Evolutionary conservation across 2,329 filamentous ascomycete species (phyloP), one percentile per base, ranked within the genome.

Genomic region (Colletotrichum filicis): DNA sequence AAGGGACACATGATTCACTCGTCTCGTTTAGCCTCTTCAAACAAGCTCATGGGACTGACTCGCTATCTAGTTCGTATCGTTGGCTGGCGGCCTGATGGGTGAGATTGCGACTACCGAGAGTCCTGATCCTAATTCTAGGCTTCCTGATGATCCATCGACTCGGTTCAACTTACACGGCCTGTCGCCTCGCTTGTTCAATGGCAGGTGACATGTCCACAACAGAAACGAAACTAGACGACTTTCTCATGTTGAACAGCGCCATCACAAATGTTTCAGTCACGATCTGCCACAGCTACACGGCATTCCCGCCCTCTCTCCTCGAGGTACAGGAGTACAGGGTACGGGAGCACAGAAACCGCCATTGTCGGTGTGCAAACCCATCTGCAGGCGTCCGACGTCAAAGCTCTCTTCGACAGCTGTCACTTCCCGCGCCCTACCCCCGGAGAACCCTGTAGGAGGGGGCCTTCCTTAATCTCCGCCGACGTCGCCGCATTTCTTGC

Each of bases 381-480:
- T 62, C 57, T 71, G 68, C 64, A 62, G 64, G 57, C 37, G 30
- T 46, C 68, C 65, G 68, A 71, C 68, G 68, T 71, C 65, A 68
- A 71, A 62, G 30, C 65, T 62, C 37, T 55, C 28, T 28, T 24
- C 57, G 57, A 71, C 65, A 71, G 68, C 68, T 58, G 68, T 71
- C 68, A 71, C 68, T 55, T 42, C 26, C 63, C 63, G 55, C 32
- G 55, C 49, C 8, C 58, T 56, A 16, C 14, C 14, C 32, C 28
- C 37, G 35, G 52, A 53, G 59, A 58, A 68, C 68, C 57, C 68
- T 71, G 65, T 65, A 68, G 68, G 35, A 68, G 56, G 56, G 61
- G 37, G 46, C 49, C 35, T 68, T 35, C 56, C 32, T 62, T 63
- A 71, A 71, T 71, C 58, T 68, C 64, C 65, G 68, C 52, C 19